phyloP scores from a whole-genome alignment of 2,329 filamentous ascomycete species.

The Celoporthe dispersa region DNA sequence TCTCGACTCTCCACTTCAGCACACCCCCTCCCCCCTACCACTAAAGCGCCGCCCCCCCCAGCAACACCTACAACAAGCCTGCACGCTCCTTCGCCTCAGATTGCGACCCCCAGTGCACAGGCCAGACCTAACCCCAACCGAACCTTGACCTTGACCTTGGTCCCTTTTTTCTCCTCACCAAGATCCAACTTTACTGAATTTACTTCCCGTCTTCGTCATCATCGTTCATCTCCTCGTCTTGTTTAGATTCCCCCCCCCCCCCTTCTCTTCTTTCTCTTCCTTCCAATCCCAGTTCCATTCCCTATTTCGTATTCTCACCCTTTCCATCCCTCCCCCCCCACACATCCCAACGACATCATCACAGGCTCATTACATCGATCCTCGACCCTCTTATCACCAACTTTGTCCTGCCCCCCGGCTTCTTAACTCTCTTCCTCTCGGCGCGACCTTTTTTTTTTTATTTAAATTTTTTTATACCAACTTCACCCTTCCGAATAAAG shows the following conservation, averaged over 20 bases:
- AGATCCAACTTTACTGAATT: not conserved
- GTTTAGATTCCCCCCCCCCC: not conserved
- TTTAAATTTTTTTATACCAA: not conserved
- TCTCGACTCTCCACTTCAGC: not conserved
- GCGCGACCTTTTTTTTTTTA: not conserved
- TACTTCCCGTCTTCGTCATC: conserved; percentile 10
- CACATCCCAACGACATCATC: not conserved
- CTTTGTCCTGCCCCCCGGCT: not conserved
- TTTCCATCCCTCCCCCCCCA: not conserved
- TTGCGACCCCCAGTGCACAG: conserved; percentile 1
- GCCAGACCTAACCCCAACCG: not conserved
- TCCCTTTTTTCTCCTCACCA: conserved; percentile 7
- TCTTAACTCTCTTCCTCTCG: not conserved
- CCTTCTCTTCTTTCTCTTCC: not conserved
- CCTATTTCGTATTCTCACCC: not conserved
- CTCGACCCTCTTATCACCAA: not conserved
- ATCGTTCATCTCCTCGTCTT: conserved; percentile 5
- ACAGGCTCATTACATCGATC: not conserved
- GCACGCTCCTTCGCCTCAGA: conserved; percentile 16
- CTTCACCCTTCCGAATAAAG: not conserved
- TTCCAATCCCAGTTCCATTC: conserved; percentile 4
- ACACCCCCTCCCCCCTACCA: not conserved
- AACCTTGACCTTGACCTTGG: conserved; percentile 3
- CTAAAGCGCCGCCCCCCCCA: not conserved
- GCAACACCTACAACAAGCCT: not conserved